A percentile compares a stretch with the other conserved stretches of the same genome.
Evolutionary conservation across 2,329 filamentous ascomycete species (phyloP).

Genomic region (Hymenoscyphus occultus): DNA sequence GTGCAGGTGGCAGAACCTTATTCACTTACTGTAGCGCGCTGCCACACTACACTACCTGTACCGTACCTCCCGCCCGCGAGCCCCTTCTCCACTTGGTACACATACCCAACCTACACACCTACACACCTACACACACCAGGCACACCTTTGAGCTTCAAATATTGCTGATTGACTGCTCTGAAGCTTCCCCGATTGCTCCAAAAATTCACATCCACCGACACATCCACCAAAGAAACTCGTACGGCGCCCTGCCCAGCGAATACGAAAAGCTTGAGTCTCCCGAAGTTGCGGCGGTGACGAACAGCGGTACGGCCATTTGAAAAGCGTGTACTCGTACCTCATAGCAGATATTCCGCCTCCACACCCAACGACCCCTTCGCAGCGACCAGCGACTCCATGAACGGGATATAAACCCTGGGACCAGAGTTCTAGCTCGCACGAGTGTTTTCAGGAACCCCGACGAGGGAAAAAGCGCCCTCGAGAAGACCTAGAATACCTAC

Average conservation of each 20-base stretch:
- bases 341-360: not conserved
- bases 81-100: not conserved
- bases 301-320: not conserved
- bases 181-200: not conserved
- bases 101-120: not conserved
- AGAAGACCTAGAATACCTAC: not conserved
- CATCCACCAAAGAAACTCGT: not conserved
- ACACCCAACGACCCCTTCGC: not conserved
- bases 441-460: not conserved
- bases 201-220: not conserved
- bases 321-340: not conserved
- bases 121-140: not conserved
- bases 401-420: not conserved
- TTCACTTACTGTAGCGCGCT: too few species aligned
- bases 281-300: not conserved
- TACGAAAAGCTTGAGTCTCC: not conserved
- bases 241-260: not conserved
- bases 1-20: too few species aligned
- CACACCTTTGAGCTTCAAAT: not conserved
- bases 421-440: not conserved
- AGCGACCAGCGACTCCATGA: not conserved
- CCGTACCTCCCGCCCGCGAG: too few species aligned
- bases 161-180: not conserved
- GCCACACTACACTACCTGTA: too few species aligned
- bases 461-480: not conserved